Percentiles rank a stretch among this genome's conserved stretches.
phyloP scores from a whole-genome alignment of 495 filamentous ascomycete genomes.

The Pyronema domesticum region DNA sequence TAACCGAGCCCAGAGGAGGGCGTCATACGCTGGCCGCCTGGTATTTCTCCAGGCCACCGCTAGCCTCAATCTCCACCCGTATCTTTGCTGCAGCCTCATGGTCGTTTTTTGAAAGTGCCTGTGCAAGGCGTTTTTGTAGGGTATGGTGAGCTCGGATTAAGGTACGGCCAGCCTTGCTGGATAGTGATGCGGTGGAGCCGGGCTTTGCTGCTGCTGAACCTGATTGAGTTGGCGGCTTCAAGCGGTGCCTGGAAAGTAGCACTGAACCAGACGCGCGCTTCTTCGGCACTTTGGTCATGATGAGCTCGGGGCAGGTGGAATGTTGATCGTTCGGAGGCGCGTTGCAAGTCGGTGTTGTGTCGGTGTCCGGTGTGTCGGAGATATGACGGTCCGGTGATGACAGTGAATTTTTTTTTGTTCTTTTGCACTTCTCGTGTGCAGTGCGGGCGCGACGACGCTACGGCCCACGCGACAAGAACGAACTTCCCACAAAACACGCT shows the following conservation, averaged over 20 bases:
- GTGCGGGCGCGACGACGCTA: too few species aligned
- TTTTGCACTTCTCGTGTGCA: slow-evolving; percentile 6
- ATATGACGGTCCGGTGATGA: too few species aligned
- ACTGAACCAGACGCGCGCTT: slow-evolving; percentile 19
- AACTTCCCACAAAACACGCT: too few species aligned
- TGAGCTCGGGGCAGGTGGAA: slow-evolving; percentile 1
- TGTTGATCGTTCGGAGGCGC: too few species aligned
- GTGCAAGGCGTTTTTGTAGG: slow-evolving; percentile 55
- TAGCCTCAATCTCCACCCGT: slow-evolving; percentile 39
- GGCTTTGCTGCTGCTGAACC: background rate
- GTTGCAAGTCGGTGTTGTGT: too few species aligned
- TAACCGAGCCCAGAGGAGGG: slow-evolving; percentile 10
- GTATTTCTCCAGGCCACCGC: slow-evolving; percentile 70
- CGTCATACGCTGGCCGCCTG: slow-evolving; percentile 63
- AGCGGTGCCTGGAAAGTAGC: slow-evolving; percentile 19
- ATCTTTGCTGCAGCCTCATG: slow-evolving; percentile 35
- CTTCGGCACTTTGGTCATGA: slow-evolving; percentile 19
- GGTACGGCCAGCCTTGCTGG: slow-evolving; percentile 59
- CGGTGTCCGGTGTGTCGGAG: too few species aligned
- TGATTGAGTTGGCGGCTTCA: background rate
- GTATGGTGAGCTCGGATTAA: slow-evolving; percentile 74
- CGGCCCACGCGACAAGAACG: too few species aligned
- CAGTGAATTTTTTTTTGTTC: too few species aligned
- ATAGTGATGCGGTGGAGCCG: slow-evolving; percentile 36
- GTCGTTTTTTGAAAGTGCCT: slow-evolving; percentile 50